Conservation (phyloP, 2,329 filamentous ascomycete species). For the Harringtonia aguacate region DNA sequence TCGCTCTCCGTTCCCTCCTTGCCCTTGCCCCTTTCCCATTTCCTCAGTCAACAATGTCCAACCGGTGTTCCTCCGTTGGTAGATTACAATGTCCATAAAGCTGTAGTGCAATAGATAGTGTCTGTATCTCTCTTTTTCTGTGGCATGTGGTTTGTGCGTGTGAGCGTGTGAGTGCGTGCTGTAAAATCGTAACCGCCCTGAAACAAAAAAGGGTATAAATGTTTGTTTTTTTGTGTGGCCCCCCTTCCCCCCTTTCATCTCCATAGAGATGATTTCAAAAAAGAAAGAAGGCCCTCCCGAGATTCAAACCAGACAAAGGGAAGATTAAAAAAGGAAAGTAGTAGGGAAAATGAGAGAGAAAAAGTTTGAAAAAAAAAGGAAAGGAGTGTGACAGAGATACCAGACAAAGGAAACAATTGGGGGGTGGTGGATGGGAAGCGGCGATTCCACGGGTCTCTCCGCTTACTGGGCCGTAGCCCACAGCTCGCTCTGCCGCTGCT, state of each 20-base stretch:
- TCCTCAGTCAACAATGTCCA: background rate
- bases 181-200: background rate
- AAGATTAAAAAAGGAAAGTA: too few species aligned
- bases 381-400: background rate
- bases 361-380: background rate
- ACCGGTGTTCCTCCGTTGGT: background rate
- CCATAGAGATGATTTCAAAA: background rate
- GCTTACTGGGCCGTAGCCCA: conserved; percentile 37
- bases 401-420: too few species aligned
- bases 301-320: too few species aligned
- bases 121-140: background rate
- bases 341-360: background rate
- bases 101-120: background rate
- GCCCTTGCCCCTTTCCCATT: background rate
- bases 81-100: background rate
- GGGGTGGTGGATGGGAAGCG: too few species aligned
- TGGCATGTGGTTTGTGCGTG: background rate
- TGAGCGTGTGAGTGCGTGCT: background rate
- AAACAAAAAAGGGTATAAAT: background rate
- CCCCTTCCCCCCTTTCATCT: background rate
- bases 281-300: background rate
- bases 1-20: background rate
- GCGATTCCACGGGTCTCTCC: too few species aligned
- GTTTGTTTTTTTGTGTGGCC: background rate
- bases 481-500: conserved; percentile 40